These are phyloP conservation scores for Salvia sclarea DNA, from an alignment of 305 asterid species.

Conservation along the genomic window DNA sequence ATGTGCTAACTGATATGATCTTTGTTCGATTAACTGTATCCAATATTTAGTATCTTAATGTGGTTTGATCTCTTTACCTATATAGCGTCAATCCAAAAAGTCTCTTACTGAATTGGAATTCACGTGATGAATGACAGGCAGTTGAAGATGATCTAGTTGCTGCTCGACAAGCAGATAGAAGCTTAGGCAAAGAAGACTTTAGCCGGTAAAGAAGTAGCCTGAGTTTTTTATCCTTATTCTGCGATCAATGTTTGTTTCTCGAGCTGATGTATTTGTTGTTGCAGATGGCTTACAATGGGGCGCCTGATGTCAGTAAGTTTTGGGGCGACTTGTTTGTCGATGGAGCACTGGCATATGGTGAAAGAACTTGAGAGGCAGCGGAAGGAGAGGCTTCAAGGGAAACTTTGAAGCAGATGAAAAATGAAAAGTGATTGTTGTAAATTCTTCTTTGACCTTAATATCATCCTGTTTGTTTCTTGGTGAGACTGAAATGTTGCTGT, in stretches of 20 bases:
- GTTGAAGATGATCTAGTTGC: conserved; percentile 89
- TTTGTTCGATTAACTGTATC: not conserved
- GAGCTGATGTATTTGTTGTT: conserved; percentile 15
- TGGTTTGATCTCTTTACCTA: not conserved
- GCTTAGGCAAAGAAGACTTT: conserved; percentile 76
- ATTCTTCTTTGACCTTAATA: conserved; percentile 8
- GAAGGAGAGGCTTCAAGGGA: conserved; percentile 55
- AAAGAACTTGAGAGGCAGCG: conserved; percentile 75
- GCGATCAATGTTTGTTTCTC: conserved; percentile 13
- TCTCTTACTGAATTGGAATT: not conserved
- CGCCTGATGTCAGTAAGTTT: conserved; percentile 72
- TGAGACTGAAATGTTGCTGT: conserved; percentile 9
- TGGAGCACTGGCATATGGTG: conserved; percentile 92
- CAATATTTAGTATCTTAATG: not conserved
- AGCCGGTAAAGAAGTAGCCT: conserved; percentile 56
- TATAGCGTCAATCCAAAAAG: not conserved
- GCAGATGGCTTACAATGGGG: conserved; percentile 90
- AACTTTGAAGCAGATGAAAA: conserved; percentile 22
- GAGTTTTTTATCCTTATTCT: not conserved
- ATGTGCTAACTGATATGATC: not conserved
- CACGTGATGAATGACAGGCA: conserved; percentile 42
- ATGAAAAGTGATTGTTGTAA: conserved; percentile 15
- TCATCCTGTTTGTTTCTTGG: conserved; percentile 13
- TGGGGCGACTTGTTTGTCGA: conserved; percentile 64
- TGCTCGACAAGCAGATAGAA: conserved; percentile 82